phyloP scores from a whole-genome alignment of 352 stramenopile genomes.

The Lagenidium sp. region DNA sequence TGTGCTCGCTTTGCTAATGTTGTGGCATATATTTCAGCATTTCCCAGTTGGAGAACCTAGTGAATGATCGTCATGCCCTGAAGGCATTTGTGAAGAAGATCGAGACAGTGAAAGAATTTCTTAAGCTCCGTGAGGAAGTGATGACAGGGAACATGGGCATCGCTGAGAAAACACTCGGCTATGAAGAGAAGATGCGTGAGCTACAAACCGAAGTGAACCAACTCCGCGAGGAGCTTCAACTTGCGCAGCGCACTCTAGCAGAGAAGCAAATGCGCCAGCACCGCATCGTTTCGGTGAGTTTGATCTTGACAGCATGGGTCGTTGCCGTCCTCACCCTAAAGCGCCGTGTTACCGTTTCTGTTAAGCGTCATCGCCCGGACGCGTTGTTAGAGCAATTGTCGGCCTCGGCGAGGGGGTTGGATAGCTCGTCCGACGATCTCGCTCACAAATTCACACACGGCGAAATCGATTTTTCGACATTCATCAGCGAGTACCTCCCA shows the following conservation, averaged over 20 bases:
- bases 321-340: no score
- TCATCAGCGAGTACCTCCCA: slow-evolving; percentile 54
- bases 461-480: slow-evolving; percentile 56
- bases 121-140: slow-evolving; percentile 60
- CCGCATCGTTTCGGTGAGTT: slow-evolving; percentile 51
- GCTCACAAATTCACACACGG: slow-evolving; percentile 65
- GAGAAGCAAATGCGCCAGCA: slow-evolving; percentile 68
- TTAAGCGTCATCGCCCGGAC: slow-evolving; percentile 57
- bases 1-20: no score
- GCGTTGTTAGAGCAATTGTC: slow-evolving; percentile 62
- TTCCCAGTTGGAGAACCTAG: slow-evolving; percentile 55
- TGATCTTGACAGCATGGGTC: no score
- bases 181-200: slow-evolving; percentile 37
- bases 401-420: slow-evolving; percentile 40
- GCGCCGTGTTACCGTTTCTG: no score
- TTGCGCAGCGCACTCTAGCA: slow-evolving; percentile 41
- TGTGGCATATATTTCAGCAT: no score
- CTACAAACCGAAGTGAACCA: slow-evolving; percentile 42
- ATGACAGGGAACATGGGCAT: slow-evolving; percentile 74
- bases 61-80: slow-evolving; percentile 43
- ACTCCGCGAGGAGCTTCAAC: slow-evolving; percentile 35
- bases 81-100: slow-evolving; percentile 59
- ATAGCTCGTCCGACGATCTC: slow-evolving; percentile 62
- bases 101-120: slow-evolving; percentile 54
- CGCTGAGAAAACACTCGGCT: slow-evolving; percentile 52